Percentiles rank a stretch among this genome's conserved stretches.
Evolutionary conservation across 352 stramenopile genomes (phyloP).

Genomic region (Phytophthora palmivora): DNA sequence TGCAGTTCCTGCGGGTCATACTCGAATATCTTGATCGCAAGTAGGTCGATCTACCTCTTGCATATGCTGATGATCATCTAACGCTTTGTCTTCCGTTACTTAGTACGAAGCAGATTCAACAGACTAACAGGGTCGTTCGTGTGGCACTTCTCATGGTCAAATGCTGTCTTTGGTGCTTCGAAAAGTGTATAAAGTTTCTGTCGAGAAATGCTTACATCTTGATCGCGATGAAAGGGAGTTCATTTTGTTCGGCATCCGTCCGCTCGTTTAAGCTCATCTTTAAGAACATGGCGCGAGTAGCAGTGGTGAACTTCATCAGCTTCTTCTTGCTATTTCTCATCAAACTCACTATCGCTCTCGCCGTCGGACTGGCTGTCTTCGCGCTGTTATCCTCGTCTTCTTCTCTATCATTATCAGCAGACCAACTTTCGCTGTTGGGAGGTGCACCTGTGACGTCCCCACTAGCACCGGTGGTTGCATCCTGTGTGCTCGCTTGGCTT

Average conservation of each 20-base stretch:
- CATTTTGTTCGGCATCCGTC: conserved; percentile 91
- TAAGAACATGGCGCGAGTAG: conserved; percentile 91
- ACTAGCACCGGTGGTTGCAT: conserved; percentile 91
- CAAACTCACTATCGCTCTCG: conserved; percentile 88
- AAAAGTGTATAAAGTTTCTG: conserved; percentile 97
- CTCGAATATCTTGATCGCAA: conserved; percentile 95
- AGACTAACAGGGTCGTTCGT: conserved; percentile 80
- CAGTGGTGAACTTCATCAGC: conserved; percentile 92
- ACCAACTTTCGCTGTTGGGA: conserved; percentile 70
- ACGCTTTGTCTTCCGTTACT: not conserved
- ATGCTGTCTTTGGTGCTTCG: conserved; percentile 96
- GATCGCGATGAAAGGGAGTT: conserved; percentile 79
- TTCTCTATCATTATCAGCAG: conserved; percentile 32
- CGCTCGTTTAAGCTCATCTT: conserved; percentile 95
- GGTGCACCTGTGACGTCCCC: conserved; percentile 81
- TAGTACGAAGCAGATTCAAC: conserved; percentile 80
- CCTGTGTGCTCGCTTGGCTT: conserved; percentile 90
- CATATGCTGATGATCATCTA: not conserved
- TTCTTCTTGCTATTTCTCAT: conserved; percentile 95
- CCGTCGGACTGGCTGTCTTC: conserved; percentile 54
- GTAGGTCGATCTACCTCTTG: conserved; percentile 33
- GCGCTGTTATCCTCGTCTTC: conserved; percentile 47
- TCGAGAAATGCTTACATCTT: conserved; percentile 97
- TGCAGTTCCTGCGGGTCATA: conserved; percentile 95
- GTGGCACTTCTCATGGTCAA: conserved; percentile 80